Evolutionary conservation across 2,329 filamentous ascomycete species (phyloP), one percentile per base, ranked within the genome.

Genomic region (Emergomyces africanus): DNA sequence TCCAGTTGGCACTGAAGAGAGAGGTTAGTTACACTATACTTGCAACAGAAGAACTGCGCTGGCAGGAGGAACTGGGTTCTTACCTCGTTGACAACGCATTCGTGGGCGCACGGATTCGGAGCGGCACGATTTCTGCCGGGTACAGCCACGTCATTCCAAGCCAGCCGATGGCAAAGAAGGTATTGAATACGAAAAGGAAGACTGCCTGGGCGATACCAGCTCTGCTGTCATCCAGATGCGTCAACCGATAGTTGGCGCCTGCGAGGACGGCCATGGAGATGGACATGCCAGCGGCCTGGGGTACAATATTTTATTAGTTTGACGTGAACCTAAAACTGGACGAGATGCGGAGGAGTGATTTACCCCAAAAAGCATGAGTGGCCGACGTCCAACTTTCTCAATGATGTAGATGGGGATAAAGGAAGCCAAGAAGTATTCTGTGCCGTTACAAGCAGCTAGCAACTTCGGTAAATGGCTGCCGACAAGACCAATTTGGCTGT

Each of bases 71-170:
- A 39, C 14, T 39, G 20, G 8, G 14, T n/a, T n/a, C 3, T 5
- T 57, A 84, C 78, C 39, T 78, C 77, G 1, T 79, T 78, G 76
- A 84, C 82, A 23, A 79, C 75, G 58, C 58, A 54, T 59, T 59
- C n/a, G 58, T 41, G 33, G 51, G 58, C 61, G 80, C 78, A 23
- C 79, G 72, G 33, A 81, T 68, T 12, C 76, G 70, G 18, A 79
- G 71, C 0, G 81, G 81, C 0, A 81, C 80, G 20, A 83, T 73
- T 65, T 84, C 81, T 0, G 81, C 78, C 60, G 80, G 81, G 69
- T 84, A 84, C 23, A 84, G 72, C 70, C 83, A 84, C 64, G 82
- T 83, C 37, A 80, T 77, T 1, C 82, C 81, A 0, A 83, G 73
- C 70, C 82, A 83, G 0, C 81, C 82, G 59, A 83, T 79, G 0